Percentiles rank a stretch among this genome's conserved stretches.
These are phyloP conservation scores for Radiomyces spectabilis DNA, from an alignment of 192 early-diverging fungal genomes.

Conservation along the genomic window DNA sequence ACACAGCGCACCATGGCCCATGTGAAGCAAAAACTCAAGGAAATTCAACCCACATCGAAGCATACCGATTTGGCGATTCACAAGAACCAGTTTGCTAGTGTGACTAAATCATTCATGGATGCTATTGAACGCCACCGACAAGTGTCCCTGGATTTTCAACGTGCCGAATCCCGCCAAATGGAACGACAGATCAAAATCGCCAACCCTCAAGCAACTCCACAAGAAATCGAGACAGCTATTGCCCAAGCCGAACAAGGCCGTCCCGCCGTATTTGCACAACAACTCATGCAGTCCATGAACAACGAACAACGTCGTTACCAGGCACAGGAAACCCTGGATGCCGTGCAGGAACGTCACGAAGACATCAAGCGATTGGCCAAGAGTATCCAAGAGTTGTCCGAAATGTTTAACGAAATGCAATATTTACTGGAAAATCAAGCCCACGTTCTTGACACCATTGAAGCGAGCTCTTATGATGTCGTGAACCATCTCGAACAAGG, in stretches of 20 bases:
- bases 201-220: slow-evolving; percentile 48
- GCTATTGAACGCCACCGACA: slow-evolving; percentile 21
- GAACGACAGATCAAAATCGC: slow-evolving; percentile 31
- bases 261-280: slow-evolving; percentile 46
- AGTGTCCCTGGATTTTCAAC: slow-evolving; percentile 24
- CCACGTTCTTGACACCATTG: slow-evolving; percentile 19
- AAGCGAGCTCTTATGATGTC: slow-evolving; percentile 30
- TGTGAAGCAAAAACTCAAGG: slow-evolving; percentile 24
- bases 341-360: slow-evolving; percentile 55
- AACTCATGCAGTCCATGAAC: slow-evolving; percentile 43
- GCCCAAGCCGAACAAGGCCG: slow-evolving; percentile 31
- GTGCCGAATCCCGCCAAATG: slow-evolving; percentile 15
- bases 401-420: slow-evolving; percentile 62
- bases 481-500: slow-evolving; percentile 57
- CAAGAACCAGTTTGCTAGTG: slow-evolving; percentile 23
- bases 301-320: slow-evolving; percentile 30
- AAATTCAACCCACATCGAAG: slow-evolving; percentile 18
- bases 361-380: slow-evolving; percentile 51
- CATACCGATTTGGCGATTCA: slow-evolving; percentile 23
- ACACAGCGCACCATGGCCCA: slow-evolving; percentile 16
- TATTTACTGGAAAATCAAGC: slow-evolving; percentile 37
- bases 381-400: slow-evolving; percentile 46
- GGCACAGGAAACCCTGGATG: slow-evolving; percentile 37
- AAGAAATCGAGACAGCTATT: slow-evolving; percentile 51
- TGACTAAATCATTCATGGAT: slow-evolving; percentile 24